phyloP scores from a whole-genome alignment of 2,329 filamentous ascomycete genomes.

The Fusarium lyarnte region DNA sequence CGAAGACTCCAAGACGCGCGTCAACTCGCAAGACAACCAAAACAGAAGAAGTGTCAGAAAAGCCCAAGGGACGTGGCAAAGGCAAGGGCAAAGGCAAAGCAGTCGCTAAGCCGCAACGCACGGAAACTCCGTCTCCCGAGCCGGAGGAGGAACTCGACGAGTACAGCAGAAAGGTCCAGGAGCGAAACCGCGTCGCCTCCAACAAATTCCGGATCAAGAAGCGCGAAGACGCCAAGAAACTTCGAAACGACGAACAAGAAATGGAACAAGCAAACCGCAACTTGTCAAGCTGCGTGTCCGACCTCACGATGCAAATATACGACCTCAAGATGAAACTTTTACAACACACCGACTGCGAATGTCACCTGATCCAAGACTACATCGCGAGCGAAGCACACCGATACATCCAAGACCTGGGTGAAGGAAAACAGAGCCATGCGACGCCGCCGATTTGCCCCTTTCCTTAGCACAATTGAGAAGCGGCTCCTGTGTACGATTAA shows the following conservation, averaged over 20 bases:
- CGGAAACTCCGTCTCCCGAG: neutral
- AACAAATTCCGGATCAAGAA: slow-evolving; percentile 41
- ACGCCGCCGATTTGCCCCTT: neutral
- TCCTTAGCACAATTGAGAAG: neutral
- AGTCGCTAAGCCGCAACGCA: neutral
- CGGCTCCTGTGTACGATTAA: neutral
- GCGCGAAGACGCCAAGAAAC: slow-evolving; percentile 19
- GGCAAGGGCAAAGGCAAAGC: neutral
- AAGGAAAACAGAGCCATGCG: neutral
- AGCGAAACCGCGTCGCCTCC: slow-evolving; percentile 40
- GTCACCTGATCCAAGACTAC: slow-evolving; percentile 36
- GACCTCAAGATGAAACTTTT: slow-evolving; percentile 38
- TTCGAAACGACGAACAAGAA: slow-evolving; percentile 25
- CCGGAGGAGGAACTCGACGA: neutral
- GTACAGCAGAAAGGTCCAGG: neutral
- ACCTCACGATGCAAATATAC: slow-evolving; percentile 31
- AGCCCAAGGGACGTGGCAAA: neutral
- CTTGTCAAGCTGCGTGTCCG: slow-evolving; percentile 12
- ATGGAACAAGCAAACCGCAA: slow-evolving; percentile 29
- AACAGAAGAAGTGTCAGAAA: accelerated
- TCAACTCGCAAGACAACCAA: neutral
- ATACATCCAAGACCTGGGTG: slow-evolving; percentile 14
- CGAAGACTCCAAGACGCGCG: neutral
- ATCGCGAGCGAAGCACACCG: slow-evolving; percentile 30
- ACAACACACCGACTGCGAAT: slow-evolving; percentile 38